phyloP scores from a whole-genome alignment of 2,329 filamentous ascomycete genomes.

The Penicillium corylophilum region DNA sequence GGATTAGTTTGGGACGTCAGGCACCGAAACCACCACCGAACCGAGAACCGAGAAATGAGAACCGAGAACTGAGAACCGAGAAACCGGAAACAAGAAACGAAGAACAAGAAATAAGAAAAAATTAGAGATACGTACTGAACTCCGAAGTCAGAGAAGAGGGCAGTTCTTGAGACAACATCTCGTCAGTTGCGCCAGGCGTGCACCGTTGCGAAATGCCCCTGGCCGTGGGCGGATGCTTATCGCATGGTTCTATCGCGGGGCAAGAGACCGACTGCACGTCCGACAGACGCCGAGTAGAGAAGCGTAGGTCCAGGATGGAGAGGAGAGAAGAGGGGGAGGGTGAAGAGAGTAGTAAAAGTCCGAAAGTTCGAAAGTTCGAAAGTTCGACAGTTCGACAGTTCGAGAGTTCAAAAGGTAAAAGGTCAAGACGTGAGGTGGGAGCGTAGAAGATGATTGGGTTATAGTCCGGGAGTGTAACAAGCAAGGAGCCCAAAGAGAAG shows the following conservation, averaged over 20 bases:
- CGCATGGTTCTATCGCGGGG: constrained; percentile 38
- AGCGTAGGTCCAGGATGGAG: constrained; percentile 18
- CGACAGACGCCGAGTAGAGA: constrained; percentile 10
- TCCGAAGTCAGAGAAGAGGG: constrained; percentile 36
- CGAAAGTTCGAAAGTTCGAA: no score
- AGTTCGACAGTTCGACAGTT: no score
- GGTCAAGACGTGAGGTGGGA: no score
- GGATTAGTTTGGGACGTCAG: constrained; percentile 26
- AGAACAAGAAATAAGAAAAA: constrained; percentile 4
- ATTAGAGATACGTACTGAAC: constrained; percentile 34
- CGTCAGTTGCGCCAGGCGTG: constrained; percentile 37
- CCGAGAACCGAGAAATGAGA: not conserved
- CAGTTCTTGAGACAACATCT: constrained; percentile 37
- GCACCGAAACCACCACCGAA: constrained; percentile 12
- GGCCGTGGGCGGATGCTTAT: constrained; percentile 35
- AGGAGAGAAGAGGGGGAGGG: constrained; percentile 2
- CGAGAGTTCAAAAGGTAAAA: no score
- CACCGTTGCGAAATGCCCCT: constrained; percentile 38
- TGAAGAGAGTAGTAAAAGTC: constrained; percentile 4
- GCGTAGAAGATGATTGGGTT: no score
- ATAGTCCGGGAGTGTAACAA: no score
- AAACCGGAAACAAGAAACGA: not conserved
- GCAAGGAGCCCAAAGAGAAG: no score
- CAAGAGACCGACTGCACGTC: constrained; percentile 22
- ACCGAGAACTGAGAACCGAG: not conserved